Conservation (phyloP, 2,329 filamentous ascomycete genomes). For the Bipolaris sorokiniana region DNA sequence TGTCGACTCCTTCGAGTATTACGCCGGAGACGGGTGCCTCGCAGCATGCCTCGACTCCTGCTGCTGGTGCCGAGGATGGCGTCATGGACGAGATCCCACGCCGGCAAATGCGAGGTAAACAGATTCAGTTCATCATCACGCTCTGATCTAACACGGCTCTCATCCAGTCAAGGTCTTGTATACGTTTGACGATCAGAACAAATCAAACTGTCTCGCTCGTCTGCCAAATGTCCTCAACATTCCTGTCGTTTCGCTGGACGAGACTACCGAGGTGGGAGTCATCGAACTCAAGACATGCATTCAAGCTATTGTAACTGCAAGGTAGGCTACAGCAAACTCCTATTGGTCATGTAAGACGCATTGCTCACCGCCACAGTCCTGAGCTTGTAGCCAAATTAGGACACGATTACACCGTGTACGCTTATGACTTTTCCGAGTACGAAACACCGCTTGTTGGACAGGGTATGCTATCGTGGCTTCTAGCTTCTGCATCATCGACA, state of each 20-base stretch:
- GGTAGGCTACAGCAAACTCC: slow-evolving; percentile 49
- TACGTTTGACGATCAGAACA: slow-evolving; percentile 88
- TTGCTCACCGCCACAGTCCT: slow-evolving; percentile 66
- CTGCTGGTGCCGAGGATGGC: slow-evolving; percentile 34
- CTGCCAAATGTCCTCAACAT: slow-evolving; percentile 80
- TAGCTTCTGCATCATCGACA: slow-evolving; percentile 66
- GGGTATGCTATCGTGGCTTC: slow-evolving; percentile 87
- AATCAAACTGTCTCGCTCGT: slow-evolving; percentile 87
- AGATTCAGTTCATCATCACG: slow-evolving; percentile 14
- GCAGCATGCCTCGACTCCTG: slow-evolving; percentile 27
- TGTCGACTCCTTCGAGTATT: slow-evolving; percentile 42
- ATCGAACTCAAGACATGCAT: slow-evolving; percentile 88
- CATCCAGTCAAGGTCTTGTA: slow-evolving; percentile 90
- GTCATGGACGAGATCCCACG: slow-evolving; percentile 43
- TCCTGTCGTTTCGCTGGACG: slow-evolving; percentile 80
- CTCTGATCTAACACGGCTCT: slow-evolving; percentile 24
- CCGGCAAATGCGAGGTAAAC: slow-evolving; percentile 56
- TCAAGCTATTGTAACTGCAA: slow-evolving; percentile 74
- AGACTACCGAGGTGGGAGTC: slow-evolving; percentile 80
- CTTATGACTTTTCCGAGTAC: slow-evolving; percentile 93
- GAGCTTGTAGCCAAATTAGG: slow-evolving; percentile 77
- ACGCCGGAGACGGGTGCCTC: slow-evolving; percentile 30
- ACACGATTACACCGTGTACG: slow-evolving; percentile 94
- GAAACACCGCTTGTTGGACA: slow-evolving; percentile 93
- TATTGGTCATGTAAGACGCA: slow-evolving; percentile 15